phyloP scores from a whole-genome alignment of 2,329 filamentous ascomycete genomes.

The Fusarium sambucinum region DNA sequence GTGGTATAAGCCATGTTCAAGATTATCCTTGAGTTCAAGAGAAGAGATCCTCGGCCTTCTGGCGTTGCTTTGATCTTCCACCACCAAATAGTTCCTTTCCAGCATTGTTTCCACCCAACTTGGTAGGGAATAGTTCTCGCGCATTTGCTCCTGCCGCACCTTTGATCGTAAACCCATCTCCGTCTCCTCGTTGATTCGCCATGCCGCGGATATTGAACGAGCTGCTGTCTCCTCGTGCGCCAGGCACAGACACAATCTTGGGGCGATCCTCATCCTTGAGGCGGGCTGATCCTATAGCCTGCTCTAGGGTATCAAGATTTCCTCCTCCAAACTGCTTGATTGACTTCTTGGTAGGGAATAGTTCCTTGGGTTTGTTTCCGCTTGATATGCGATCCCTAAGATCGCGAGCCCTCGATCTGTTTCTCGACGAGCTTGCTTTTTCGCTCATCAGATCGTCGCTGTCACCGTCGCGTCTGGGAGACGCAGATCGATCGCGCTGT shows the following conservation, averaged over 20 bases:
- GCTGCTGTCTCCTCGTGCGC: constrained; percentile 54
- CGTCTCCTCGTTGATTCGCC: constrained; percentile 60
- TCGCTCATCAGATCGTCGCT: constrained; percentile 56
- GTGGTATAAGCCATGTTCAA: not conserved
- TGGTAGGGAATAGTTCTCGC: constrained; percentile 78
- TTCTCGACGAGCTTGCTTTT: constrained; percentile 50
- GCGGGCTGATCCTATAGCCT: constrained; percentile 55
- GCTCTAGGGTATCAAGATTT: constrained; percentile 56
- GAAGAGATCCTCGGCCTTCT: constrained; percentile 80
- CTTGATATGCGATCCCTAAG: constrained; percentile 52
- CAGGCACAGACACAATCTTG: constrained; percentile 69
- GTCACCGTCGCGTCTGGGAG: constrained; percentile 60
- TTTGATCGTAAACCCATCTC: constrained; percentile 73
- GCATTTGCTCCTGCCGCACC: constrained; percentile 62
- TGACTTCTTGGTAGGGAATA: constrained; percentile 55
- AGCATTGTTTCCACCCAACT: constrained; percentile 66
- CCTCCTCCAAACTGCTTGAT: constrained; percentile 44
- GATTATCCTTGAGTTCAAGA: constrained; percentile 62
- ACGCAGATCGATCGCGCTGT: constrained; percentile 64
- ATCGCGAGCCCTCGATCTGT: constrained; percentile 52
- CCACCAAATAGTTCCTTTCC: constrained; percentile 76
- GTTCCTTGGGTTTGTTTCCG: constrained; percentile 53
- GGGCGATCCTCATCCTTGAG: constrained; percentile 58
- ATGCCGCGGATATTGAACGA: constrained; percentile 72
- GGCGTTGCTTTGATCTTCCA: constrained; percentile 66